Evolutionary conservation across 352 stramenopile species (phyloP).

Genomic region (Globisporangium yorkense): DNA sequence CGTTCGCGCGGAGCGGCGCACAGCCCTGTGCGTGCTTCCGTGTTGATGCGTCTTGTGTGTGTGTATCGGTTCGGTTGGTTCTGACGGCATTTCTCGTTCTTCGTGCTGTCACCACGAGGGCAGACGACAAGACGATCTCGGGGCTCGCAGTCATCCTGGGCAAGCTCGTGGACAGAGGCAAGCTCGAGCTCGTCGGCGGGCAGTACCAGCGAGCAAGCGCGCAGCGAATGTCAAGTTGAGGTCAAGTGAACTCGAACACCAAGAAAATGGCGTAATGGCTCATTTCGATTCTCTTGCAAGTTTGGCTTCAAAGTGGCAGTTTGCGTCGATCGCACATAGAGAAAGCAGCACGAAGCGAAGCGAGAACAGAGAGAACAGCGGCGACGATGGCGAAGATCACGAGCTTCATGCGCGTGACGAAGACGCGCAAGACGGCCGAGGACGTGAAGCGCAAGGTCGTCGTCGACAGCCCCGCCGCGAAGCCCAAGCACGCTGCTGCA

Average conservation of each 20-base stretch:
- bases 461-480: constrained; percentile 1
- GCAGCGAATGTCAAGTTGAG: too few species aligned
- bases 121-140: constrained; percentile 82
- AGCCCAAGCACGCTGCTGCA: not conserved
- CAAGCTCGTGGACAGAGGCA: constrained; percentile 64
- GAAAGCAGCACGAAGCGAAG: not conserved
- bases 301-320: too few species aligned
- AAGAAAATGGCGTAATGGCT: too few species aligned
- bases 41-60: not conserved
- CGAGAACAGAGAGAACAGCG: not conserved
- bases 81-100: constrained; percentile 7
- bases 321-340: too few species aligned
- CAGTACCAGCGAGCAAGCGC: constrained; percentile 43
- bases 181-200: constrained; percentile 56
- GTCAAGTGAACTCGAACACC: too few species aligned
- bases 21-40: constrained; percentile 55
- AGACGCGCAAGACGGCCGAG: constrained; percentile 33
- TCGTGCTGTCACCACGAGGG: not conserved
- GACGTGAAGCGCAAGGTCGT: constrained; percentile 12
- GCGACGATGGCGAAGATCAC: constrained; percentile 57
- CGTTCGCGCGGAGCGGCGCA: constrained; percentile 65
- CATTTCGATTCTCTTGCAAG: too few species aligned
- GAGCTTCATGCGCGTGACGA: constrained; percentile 64
- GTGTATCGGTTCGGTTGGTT: not conserved
- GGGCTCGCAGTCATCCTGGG: constrained; percentile 59